Evolutionary conservation across 2,329 filamentous ascomycete species (phyloP), one percentile per base, ranked within the genome.

Genomic region (Orbilia brochopaga): DNA sequence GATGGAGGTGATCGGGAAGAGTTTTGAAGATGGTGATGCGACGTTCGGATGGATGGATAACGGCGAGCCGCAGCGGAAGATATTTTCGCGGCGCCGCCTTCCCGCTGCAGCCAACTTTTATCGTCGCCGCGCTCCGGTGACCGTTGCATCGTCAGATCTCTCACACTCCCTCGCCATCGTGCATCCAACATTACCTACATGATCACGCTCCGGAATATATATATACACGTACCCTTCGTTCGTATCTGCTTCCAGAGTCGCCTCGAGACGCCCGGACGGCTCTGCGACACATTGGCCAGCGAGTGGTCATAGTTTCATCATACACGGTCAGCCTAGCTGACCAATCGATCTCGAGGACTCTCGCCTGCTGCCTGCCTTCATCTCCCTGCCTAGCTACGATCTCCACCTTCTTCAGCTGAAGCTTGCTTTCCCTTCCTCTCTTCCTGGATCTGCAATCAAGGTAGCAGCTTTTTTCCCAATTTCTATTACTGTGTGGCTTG

Each of bases 341-440:
- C 11, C 81, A 79, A 19, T 81, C 78, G 52, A 83, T 77, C 21
- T 80, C 79, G 7, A 78, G 80, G 8, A 83, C 75, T 84, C 84
- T 17, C 3, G 11, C 37, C 11, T 42, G 13, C 11, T 42, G 13
- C 13, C n/a, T 13, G 37, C 37, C 37, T 42, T 17, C 37, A 42
- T 17, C 27, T 13, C 37, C 11, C 11, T 6, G n/a, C n/a, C 15
- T 15, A 15, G 13, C 13, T 13, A 15, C 37, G 5, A 4, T 17
- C 37, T 42, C 11, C 13, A 13, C 37, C n/a, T 2, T 42, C 37
- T 42, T 17, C 37, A 15, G n/a, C 11, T 42, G 13, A 13, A 3
- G 5, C 37, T 13, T 15, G 5, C n/a, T 5, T 2, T 42, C 37
- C 15, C 37, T 2, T 3, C 2, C 4, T 42, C n/a, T 42, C 37